Percentiles rank a stretch among this genome's conserved stretches.
These are phyloP conservation scores for Haplographium delicatum DNA, from an alignment of 495 filamentous ascomycete genomes.

Conservation along the genomic window DNA sequence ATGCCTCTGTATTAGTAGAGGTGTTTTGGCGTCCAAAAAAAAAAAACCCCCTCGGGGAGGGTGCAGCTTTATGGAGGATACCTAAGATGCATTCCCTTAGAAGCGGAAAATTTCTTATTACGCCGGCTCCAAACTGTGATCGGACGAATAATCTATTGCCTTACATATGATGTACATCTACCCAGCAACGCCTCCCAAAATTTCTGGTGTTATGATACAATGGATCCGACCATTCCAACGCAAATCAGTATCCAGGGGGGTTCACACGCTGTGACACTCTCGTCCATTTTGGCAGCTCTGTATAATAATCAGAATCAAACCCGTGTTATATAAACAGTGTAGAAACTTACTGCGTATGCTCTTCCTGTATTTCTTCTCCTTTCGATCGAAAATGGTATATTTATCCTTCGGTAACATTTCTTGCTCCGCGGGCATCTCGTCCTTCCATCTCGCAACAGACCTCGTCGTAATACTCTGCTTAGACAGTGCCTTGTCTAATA, in stretches of 20 bases:
- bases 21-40: no score
- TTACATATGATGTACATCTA: constrained; percentile 10
- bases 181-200: constrained; percentile 24
- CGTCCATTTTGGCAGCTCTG: constrained; percentile 94
- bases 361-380: constrained; percentile 93
- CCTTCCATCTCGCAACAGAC: constrained; percentile 80
- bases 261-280: constrained; percentile 88
- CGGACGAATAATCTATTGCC: background rate
- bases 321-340: background rate
- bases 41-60: no score
- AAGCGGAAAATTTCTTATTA: no score
- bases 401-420: constrained; percentile 97
- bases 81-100: no score
- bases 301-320: constrained; percentile 5
- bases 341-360: constrained; percentile 82
- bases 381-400: constrained; percentile 96
- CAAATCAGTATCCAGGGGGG: constrained; percentile 79
- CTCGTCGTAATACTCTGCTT: constrained; percentile 65
- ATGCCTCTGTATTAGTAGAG: background rate
- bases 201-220: constrained; percentile 22
- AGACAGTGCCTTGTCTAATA: constrained; percentile 66
- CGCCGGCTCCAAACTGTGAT: no score
- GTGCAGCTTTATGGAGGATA: no score
- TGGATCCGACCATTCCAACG: background rate
- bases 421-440: constrained; percentile 90